A percentile compares a stretch with the other conserved stretches of the same genome.
These are phyloP conservation scores for Tetradesmus obliquus DNA, from an alignment of 139 green algal species.

Conservation along the genomic window DNA sequence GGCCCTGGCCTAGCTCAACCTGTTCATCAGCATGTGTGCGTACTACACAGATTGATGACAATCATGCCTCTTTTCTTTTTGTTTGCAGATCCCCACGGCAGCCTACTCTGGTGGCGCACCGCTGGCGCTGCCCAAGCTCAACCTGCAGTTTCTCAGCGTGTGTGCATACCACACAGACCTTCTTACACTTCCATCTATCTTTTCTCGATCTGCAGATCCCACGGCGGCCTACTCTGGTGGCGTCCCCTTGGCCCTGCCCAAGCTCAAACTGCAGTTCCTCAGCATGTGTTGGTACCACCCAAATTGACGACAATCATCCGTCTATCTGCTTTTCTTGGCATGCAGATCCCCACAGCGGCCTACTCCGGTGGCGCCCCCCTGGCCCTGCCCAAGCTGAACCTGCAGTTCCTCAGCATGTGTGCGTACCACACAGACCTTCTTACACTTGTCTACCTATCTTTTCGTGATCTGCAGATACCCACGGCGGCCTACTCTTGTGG, in stretches of 20 bases:
- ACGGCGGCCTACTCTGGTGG: background rate
- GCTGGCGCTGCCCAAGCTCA: slow-evolving; percentile 97
- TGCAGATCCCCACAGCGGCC: background rate
- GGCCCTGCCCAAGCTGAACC: too few relatives aligned
- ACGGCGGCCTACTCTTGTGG: slow-evolving; percentile 64
- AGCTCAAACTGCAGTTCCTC: too few relatives aligned
- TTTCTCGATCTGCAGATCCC: slow-evolving; percentile 49
- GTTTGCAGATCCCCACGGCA: slow-evolving; percentile 70
- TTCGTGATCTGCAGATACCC: slow-evolving; percentile 30
- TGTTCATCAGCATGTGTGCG: slow-evolving; percentile 45
- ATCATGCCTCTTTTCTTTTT: too few relatives aligned
- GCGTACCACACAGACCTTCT: too few relatives aligned
- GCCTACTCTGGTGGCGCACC: slow-evolving; percentile 67
- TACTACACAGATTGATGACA: too few relatives aligned
- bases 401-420: too few relatives aligned
- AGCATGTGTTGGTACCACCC: too few relatives aligned
- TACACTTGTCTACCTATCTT: too few relatives aligned
- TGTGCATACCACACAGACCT: too few relatives aligned
- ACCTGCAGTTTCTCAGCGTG: slow-evolving; percentile 99
- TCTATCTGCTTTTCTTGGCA: too few relatives aligned
- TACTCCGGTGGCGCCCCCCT: background rate
- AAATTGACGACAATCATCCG: too few relatives aligned
- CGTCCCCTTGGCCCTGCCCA: background rate
- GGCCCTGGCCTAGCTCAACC: slow-evolving; percentile 97
- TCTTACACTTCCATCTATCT: too few relatives aligned